A percentile compares a stretch with the other conserved stretches of the same genome.
phyloP scores from a whole-genome alignment of 2,329 filamentous ascomycete species.

The Aureobasidium namibiae region DNA sequence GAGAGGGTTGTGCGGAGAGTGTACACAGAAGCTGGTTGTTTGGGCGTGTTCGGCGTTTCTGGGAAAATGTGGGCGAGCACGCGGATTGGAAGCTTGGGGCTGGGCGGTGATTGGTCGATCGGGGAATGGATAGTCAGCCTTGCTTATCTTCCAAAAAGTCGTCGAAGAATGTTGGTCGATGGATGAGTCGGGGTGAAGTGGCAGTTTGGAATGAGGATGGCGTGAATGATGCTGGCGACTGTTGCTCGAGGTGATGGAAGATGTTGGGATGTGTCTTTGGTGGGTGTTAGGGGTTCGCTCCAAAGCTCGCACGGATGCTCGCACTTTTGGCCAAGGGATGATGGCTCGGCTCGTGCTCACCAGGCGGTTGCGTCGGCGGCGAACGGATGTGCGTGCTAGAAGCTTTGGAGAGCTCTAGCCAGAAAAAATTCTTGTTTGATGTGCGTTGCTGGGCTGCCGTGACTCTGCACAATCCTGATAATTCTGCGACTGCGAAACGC shows the following conservation, averaged over 20 bases:
- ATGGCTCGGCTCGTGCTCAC: background rate
- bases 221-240: background rate
- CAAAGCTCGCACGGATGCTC: conserved; percentile 10
- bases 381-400: conserved; percentile 6
- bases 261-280: conserved; percentile 7
- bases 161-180: conserved; percentile 3
- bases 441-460: background rate
- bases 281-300: conserved; percentile 10
- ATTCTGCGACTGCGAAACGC: background rate
- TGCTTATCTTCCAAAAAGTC: background rate
- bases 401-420: conserved; percentile 7
- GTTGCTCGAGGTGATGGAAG: conserved; percentile 5
- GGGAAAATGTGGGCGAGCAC: conserved; percentile 11
- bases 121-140: conserved; percentile 12
- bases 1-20: background rate
- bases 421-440: conserved; percentile 7
- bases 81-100: conserved; percentile 5
- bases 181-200: background rate
- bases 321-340: background rate
- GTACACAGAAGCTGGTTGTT: conserved; percentile 1
- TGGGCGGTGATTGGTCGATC: conserved; percentile 7
- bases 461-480: conserved; percentile 7
- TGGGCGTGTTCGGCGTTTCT: conserved; percentile 10
- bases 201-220: background rate
- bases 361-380: conserved; percentile 11